phyloP scores from a whole-genome alignment of 2,329 filamentous ascomycete species.

The Graphiopsis chlorocephala region DNA sequence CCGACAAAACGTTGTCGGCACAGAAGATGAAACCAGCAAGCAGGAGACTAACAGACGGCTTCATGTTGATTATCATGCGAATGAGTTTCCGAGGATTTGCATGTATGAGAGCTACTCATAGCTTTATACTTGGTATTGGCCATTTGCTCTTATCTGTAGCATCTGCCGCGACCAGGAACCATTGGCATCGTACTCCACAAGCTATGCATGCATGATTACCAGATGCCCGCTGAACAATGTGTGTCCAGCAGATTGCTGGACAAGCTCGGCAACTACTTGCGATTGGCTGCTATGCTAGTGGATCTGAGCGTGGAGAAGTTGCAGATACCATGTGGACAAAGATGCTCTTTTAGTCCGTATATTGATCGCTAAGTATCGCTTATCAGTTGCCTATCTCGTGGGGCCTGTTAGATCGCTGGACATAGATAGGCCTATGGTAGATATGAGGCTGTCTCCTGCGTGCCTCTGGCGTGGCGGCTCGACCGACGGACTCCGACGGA shows the following conservation, averaged over 20 bases:
- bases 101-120: background rate
- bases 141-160: background rate
- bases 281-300: background rate
- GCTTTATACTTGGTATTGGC: background rate
- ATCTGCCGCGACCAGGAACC: background rate
- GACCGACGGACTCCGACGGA: too few relatives aligned
- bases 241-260: background rate
- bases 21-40: background rate
- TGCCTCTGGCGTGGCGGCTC: too few relatives aligned
- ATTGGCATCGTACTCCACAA: background rate
- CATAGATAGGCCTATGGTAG: background rate
- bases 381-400: background rate
- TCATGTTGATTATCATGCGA: background rate
- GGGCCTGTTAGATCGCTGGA: background rate
- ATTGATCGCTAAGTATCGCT: background rate
- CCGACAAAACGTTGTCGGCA: background rate
- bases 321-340: background rate
- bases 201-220: background rate
- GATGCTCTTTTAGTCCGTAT: background rate
- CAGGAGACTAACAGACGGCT: background rate
- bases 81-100: background rate
- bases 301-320: background rate
- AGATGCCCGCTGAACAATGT: background rate
- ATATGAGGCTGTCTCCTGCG: too few relatives aligned
- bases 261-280: background rate